Conservation (phyloP, 1,284 basidiomycete species). For the Leucoagaricus sp. region DNA sequence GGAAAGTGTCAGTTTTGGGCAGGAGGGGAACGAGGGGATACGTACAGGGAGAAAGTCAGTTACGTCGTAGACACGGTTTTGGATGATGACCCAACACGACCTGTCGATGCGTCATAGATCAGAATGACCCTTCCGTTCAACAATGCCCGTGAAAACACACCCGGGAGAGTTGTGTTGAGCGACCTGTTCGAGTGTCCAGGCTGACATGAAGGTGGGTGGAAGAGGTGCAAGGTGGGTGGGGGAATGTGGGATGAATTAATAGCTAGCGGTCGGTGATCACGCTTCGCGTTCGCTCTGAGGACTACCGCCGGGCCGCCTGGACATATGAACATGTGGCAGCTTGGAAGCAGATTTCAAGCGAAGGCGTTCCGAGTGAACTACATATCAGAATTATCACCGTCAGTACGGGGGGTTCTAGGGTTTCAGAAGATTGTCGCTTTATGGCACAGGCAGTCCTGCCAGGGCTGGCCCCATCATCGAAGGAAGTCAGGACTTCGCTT, state of each 20-base stretch:
- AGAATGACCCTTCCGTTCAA: constrained; percentile 14
- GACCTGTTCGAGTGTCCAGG: constrained; percentile 42
- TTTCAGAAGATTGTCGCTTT: not conserved
- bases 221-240: constrained; percentile 10
- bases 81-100: constrained; percentile 90
- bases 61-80: constrained; percentile 78
- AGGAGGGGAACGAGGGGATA: constrained; percentile 13
- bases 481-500: not conserved
- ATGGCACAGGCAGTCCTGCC: not conserved
- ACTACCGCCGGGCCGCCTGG: constrained; percentile 4
- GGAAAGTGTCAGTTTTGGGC: constrained; percentile 14
- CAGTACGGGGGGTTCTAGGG: not conserved
- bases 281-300: not conserved
- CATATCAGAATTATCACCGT: not conserved
- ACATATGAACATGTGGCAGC: not conserved
- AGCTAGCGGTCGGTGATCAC: not conserved
- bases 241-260: constrained; percentile 7
- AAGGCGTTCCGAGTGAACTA: not conserved
- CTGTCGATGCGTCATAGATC: constrained; percentile 33
- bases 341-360: not conserved
- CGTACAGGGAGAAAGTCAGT: constrained; percentile 78
- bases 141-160: constrained; percentile 31
- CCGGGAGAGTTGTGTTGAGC: constrained; percentile 53
- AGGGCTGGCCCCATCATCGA: not conserved
- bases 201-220: constrained; percentile 26